Evolutionary conservation across 768 basidiomycete genomes (phyloP), one percentile per base, ranked within the genome.

Genomic region (Russula sp.): DNA sequence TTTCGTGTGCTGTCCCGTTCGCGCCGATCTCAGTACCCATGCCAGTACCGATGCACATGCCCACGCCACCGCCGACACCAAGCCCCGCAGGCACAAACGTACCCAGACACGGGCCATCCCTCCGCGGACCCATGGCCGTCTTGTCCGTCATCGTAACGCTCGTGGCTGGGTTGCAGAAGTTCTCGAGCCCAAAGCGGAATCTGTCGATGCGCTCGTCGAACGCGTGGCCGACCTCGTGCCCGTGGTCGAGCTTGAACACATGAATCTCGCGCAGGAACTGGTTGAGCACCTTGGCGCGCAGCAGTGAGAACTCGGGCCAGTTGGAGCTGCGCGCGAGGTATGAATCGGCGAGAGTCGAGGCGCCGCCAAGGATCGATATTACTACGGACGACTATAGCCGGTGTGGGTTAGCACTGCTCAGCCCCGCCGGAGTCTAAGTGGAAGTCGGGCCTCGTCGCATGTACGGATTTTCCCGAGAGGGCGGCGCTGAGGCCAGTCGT

Each of bases 291-390:
- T 84, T 83, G 5, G 76, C 77, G 9, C 82, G 80, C 2, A 75
- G 70, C 39, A 78, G 76, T 1, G 86, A 87, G 18, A 79, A 55
- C 63, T 89, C 86, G 2, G 89, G 89, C 67, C 89, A 88, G 42
- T 82, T 81, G 0, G 86, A 84, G 10, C 87, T 78, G 16, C 84
- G 82, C 3, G 88, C 89, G 32, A 91, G 77, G 72, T 86, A 89
- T 2, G 87, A 85, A 16, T 88, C 87, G 11, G 85, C 79, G 20
- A 89, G 22, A 0, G 89, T 91, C 4, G 87, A 73, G 10, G 86
- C 61, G 18, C 84, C 87, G 35, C 89, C 80, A 35, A 82, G 73
- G 37, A 79, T 51, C 6, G 80, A 48, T 48, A 48, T 48, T 9
- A 11, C 47, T 22, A 48, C 27, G 4, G 47, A 48, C 6, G 47